phyloP scores from a whole-genome alignment of 2,329 filamentous ascomycete genomes.

The Cercospora brassicicola region DNA sequence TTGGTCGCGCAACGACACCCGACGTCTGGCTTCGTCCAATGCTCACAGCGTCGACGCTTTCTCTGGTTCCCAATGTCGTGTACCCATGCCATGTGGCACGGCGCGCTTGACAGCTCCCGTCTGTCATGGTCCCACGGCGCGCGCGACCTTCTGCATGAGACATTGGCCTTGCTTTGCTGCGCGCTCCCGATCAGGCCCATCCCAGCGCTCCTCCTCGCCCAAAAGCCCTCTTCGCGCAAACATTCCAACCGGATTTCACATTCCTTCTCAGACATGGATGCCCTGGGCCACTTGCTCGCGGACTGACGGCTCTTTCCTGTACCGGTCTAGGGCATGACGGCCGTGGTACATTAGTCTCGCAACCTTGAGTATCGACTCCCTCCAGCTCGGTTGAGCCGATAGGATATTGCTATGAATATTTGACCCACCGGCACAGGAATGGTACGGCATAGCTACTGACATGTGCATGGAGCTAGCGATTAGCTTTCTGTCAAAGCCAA shows the following conservation, averaged over 20 bases:
- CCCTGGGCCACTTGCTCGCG: slow-evolving; percentile 18
- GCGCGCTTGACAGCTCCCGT: slow-evolving; percentile 8
- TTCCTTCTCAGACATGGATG: slow-evolving; percentile 26
- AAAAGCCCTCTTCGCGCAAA: slow-evolving; percentile 16
- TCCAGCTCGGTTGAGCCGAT: slow-evolving; percentile 22
- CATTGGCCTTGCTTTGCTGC: slow-evolving; percentile 20
- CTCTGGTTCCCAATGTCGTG: slow-evolving; percentile 5
- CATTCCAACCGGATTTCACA: slow-evolving; percentile 21
- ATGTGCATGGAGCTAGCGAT: slow-evolving; percentile 37
- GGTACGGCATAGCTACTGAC: slow-evolving; percentile 23
- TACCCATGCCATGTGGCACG: slow-evolving; percentile 10
- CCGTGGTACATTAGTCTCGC: slow-evolving; percentile 20
- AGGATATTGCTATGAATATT: slow-evolving; percentile 9
- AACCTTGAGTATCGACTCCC: slow-evolving; percentile 31
- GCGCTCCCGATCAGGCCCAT: slow-evolving; percentile 15
- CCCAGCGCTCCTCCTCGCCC: slow-evolving; percentile 9
- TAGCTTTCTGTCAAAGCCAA: slow-evolving; percentile 38
- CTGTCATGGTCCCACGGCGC: background rate
- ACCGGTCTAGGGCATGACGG: slow-evolving; percentile 12
- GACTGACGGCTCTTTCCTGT: slow-evolving; percentile 11
- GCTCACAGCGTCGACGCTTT: background rate
- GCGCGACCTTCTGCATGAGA: background rate
- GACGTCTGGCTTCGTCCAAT: slow-evolving; percentile 3
- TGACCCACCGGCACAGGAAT: slow-evolving; percentile 32
- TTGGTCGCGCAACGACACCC: background rate